These are phyloP conservation scores for Neurospora sp. DNA, from an alignment of 495 filamentous ascomycete genomes.

Conservation along the genomic window DNA sequence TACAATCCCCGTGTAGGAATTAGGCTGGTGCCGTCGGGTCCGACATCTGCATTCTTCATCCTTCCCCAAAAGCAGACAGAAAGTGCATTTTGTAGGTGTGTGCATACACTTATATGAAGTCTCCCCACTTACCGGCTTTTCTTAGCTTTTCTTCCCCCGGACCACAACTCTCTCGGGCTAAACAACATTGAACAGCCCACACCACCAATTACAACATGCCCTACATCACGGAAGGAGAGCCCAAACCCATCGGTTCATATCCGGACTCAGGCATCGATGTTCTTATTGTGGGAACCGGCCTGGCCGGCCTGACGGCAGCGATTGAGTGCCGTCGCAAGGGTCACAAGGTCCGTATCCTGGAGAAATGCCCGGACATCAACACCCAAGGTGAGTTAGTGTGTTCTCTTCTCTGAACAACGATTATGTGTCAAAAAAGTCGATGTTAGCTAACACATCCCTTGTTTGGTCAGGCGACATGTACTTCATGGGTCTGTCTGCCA, in stretches of 20 bases:
- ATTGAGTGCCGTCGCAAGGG: slow-evolving; percentile 57
- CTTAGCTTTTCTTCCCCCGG: background rate
- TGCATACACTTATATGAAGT: background rate
- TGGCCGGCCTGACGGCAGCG: slow-evolving; percentile 53
- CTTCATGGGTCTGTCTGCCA: slow-evolving; percentile 41
- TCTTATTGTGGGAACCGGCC: slow-evolving; percentile 52
- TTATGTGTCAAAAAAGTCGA: background rate
- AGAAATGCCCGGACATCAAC: slow-evolving; percentile 35
- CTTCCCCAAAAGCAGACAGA: background rate
- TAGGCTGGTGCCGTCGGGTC: background rate
- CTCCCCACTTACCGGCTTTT: background rate
- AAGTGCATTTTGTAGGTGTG: background rate
- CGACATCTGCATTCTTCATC: background rate
- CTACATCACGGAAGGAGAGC: slow-evolving; percentile 14
- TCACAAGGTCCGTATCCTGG: slow-evolving; percentile 49
- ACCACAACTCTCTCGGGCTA: background rate
- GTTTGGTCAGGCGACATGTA: slow-evolving; percentile 43
- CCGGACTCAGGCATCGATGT: slow-evolving; percentile 43
- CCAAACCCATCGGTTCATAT: slow-evolving; percentile 31
- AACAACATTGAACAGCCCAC: background rate
- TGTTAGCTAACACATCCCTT: background rate
- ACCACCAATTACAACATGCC: slow-evolving; percentile 17
- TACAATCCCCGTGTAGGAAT: background rate
- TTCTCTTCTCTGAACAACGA: background rate
- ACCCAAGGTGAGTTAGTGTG: slow-evolving; percentile 24